These are phyloP conservation scores for Eruca vesicaria DNA, from an alignment of 441 rosid species.

Conservation along the genomic window DNA sequence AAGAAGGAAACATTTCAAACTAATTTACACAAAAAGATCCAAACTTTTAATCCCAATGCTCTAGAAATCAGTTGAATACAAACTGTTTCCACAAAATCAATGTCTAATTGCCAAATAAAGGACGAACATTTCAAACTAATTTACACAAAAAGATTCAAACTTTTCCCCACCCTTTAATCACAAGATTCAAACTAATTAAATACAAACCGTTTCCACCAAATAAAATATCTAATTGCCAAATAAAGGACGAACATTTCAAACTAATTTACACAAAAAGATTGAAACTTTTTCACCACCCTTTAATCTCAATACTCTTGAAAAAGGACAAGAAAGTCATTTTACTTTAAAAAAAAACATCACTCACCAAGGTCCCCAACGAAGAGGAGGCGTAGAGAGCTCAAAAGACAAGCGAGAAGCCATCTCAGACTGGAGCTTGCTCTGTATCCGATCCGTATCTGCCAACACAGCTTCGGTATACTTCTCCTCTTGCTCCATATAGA, in stretches of 20 bases:
- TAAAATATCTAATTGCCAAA: neutral
- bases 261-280: neutral
- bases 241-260: slow-evolving; percentile 8
- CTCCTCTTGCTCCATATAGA: slow-evolving; percentile 93
- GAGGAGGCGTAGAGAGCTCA: slow-evolving; percentile 89
- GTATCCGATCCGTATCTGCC: slow-evolving; percentile 74
- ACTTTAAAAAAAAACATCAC: neutral
- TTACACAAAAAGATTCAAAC: neutral
- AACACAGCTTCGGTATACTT: slow-evolving; percentile 87
- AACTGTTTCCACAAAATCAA: neutral
- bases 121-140: neutral
- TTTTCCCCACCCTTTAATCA: neutral
- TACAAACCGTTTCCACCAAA: slow-evolving; percentile 23
- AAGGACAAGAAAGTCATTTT: neutral
- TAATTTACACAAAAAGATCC: neutral
- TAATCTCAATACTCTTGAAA: neutral
- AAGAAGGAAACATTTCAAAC: neutral
- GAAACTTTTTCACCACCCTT: slow-evolving; percentile 9
- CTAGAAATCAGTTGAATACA: neutral
- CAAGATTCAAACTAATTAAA: no score
- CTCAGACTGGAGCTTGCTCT: slow-evolving; percentile 84
- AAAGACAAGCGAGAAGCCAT: slow-evolving; percentile 84
- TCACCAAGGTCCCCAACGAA: slow-evolving; percentile 96
- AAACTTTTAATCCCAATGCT: neutral
- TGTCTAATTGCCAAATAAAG: no score